phyloP scores from a whole-genome alignment of 140 eudicot genomes.

The Ambrosia hybrid region DNA sequence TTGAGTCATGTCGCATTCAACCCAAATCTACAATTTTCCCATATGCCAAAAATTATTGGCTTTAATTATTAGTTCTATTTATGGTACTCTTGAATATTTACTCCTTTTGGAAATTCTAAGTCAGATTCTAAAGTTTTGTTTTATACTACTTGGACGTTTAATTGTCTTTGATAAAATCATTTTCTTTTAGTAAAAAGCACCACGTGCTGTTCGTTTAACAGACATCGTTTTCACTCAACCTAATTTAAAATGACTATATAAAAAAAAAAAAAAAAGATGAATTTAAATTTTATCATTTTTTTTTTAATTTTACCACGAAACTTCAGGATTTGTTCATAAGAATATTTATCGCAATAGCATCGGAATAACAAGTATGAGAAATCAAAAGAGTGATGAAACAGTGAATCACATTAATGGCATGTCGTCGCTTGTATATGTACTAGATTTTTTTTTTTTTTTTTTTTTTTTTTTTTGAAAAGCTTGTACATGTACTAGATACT shows the following conservation, averaged over 20 bases:
- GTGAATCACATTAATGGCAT: no score
- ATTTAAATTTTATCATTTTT: background rate
- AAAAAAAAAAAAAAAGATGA: background rate
- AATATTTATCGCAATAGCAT: no score
- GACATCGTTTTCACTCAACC: background rate
- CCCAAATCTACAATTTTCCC: no score
- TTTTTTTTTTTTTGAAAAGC: no score
- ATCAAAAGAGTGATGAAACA: no score
- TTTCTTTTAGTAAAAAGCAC: background rate
- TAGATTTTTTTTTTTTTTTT: no score
- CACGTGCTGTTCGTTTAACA: background rate
- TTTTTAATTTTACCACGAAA: background rate
- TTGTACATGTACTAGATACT: no score
- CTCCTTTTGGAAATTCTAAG: background rate
- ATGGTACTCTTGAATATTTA: background rate
- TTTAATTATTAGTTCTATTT: background rate
- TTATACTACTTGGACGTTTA: background rate
- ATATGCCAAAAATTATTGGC: no score
- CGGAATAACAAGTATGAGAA: no score
- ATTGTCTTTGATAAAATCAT: background rate
- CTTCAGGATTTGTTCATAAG: no score
- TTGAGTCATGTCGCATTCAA: no score
- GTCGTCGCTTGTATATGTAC: no score
- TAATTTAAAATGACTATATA: background rate
- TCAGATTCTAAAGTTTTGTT: background rate